Conservation (phyloP, 2,329 filamentous ascomycete species). For the Aaosphaeria arxii region DNA sequence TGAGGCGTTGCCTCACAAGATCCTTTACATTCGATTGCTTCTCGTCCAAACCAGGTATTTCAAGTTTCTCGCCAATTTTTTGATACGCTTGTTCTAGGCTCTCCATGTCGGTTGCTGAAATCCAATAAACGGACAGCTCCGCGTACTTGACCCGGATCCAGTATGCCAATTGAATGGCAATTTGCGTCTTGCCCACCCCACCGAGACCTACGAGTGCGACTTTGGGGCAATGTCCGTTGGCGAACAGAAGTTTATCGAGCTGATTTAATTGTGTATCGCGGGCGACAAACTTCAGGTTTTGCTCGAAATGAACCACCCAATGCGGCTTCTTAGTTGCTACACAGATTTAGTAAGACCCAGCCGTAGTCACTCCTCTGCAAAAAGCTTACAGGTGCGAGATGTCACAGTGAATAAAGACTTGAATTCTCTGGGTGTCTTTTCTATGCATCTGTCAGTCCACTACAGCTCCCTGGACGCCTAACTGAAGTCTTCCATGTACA, state of each 20-base stretch:
- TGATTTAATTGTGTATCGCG: conserved; percentile 4
- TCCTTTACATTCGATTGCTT: conserved; percentile 33
- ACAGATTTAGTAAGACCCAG: too few species aligned
- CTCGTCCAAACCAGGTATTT: conserved; percentile 11
- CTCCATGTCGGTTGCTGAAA: conserved; percentile 5
- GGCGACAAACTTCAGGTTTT: conserved; percentile 3
- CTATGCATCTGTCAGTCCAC: too few species aligned
- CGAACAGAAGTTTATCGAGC: conserved; percentile 2
- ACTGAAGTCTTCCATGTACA: neutral
- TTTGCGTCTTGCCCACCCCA: conserved; percentile 7
- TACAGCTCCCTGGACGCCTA: neutral
- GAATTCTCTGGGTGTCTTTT: too few species aligned
- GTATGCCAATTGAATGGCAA: conserved; percentile 37
- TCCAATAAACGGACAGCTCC: conserved; percentile 8
- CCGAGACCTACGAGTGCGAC: conserved; percentile 9
- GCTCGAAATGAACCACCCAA: neutral
- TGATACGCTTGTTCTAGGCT: conserved; percentile 17
- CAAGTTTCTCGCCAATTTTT: conserved; percentile 4
- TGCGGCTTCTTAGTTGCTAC: too few species aligned
- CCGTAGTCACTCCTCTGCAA: too few species aligned
- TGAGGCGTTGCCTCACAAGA: conserved; percentile 35
- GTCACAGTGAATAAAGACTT: too few species aligned
- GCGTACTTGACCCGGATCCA: conserved; percentile 20
- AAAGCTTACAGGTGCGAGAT: too few species aligned
- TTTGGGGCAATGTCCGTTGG: conserved; percentile 1